Evolutionary conservation across 805 yeast species (phyloP), one percentile per base, ranked within the genome.

Genomic region (Zygotorulaspora sp.): DNA sequence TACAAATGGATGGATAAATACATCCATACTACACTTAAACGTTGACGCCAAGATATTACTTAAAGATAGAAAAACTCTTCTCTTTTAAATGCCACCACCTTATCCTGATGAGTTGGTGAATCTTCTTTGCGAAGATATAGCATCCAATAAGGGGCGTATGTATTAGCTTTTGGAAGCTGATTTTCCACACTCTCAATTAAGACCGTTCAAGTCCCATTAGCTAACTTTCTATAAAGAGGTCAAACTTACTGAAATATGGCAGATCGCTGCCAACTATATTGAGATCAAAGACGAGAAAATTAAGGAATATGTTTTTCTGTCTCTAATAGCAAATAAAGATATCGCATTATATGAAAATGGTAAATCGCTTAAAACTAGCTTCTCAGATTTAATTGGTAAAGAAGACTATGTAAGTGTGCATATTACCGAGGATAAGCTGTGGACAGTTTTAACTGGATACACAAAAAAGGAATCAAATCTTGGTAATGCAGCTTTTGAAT

Each of bases 401-500:
- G 43, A 42, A 22, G 40, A 30, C 10, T 40, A 35, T 17, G 30
- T 33, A 19, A 24, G 30, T n/a, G 29, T 40, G 15, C 29, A 24
- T 13, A 74, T 82, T 3, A 65, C 70, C 4, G 74, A 75, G 18
- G 79, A 75, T 38, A 71, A 71, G 26, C 77, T 77, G 49, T 81
- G 83, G 70, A 50, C 67, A 12, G 69, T 67, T 33, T 58, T 83
- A 27, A 74, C 85, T 0, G 84, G 83, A 10, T 68, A 71, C 21
- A 69, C 71, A 21, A 67, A 68, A 40, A 67, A 71, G 24, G 77
- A 74, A 48, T 67, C 71, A 34, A 59, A 68, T 3, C 53, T 83
- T 19, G 87, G 86, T 3, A 74, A 69, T 8, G 57, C 62, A 24
- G 79, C 83, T 10, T 75, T 69, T 50, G 72, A 72, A 14, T 52